Evolutionary conservation across 177 flowering plant genomes (phyloP).

Genomic region (Vitis hybrid): DNA sequence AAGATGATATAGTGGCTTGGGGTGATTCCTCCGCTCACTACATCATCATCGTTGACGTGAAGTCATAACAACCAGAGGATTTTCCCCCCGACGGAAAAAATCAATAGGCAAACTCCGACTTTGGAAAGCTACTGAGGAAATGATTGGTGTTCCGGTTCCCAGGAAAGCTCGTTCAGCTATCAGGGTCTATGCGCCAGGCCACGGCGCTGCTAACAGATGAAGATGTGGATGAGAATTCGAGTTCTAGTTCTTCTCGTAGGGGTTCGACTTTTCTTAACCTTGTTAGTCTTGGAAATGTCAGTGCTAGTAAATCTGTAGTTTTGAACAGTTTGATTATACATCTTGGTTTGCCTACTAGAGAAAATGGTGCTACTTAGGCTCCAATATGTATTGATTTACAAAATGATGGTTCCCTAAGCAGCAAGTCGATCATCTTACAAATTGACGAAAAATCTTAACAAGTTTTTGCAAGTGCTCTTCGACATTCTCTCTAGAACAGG

Average conservation of each 20-base stretch:
- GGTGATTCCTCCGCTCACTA: too few relatives aligned
- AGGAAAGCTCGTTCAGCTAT: not conserved
- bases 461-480: constrained; percentile 96
- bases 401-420: constrained; percentile 72
- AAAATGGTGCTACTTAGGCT: constrained; percentile 97
- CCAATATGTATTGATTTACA: constrained; percentile 80
- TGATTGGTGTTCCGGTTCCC: too few relatives aligned
- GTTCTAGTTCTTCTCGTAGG: constrained; percentile 41
- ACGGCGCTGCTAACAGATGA: constrained; percentile 77
- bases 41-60: too few relatives aligned
- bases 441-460: constrained; percentile 90
- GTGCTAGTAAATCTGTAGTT: constrained; percentile 56
- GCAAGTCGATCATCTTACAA: constrained; percentile 76
- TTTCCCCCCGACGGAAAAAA: fast-evolving
- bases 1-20: constrained; percentile 7
- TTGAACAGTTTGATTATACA: constrained; percentile 58
- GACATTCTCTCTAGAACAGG: constrained; percentile 94
- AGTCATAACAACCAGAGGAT: fast-evolving
- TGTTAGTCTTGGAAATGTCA: constrained; percentile 83
- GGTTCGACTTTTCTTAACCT: constrained; percentile 83
- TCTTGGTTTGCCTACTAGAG: constrained; percentile 82
- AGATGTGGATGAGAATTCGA: constrained; percentile 67
- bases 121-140: too few relatives aligned
- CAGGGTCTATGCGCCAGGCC: constrained; percentile 83
- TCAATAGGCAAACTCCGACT: too few relatives aligned